Evolutionary conservation across 805 yeast species (phyloP).

Genomic region (Jamesozyma hellenica): DNA sequence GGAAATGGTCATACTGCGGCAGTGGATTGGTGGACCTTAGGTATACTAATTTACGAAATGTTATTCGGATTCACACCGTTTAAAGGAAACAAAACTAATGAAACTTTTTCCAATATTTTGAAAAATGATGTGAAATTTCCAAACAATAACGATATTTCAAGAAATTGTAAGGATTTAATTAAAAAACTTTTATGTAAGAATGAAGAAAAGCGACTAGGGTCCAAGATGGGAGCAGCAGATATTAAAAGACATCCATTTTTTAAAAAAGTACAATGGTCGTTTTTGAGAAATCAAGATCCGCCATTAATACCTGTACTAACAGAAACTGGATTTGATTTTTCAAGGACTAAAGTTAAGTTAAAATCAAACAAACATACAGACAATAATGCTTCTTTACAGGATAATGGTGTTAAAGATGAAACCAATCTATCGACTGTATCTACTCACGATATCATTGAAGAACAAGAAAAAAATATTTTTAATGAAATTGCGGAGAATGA

Average conservation of each 20-base stretch:
- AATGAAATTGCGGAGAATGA: conserved; percentile 27
- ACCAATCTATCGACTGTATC: conserved; percentile 2
- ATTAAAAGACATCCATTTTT: conserved; percentile 85
- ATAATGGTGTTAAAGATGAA: neutral
- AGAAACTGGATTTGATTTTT: conserved; percentile 41
- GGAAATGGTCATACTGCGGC: conserved; percentile 97
- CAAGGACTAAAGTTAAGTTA: conserved; percentile 21
- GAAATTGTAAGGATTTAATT: conserved; percentile 68
- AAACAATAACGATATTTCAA: conserved; percentile 55
- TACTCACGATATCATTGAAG: conserved; percentile 7
- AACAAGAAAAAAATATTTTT: conserved; percentile 23
- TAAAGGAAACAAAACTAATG: conserved; percentile 81
- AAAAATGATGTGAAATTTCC: conserved; percentile 76
- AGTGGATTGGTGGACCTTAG: conserved; percentile 99
- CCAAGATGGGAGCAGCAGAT: conserved; percentile 90
- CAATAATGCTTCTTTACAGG: neutral
- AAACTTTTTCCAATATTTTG: conserved; percentile 79
- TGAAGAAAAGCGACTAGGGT: conserved; percentile 81
- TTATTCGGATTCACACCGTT: conserved; percentile 91
- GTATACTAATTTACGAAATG: conserved; percentile 92
- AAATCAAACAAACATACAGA: conserved; percentile 9
- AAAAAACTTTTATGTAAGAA: conserved; percentile 78
- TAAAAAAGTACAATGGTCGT: conserved; percentile 91
- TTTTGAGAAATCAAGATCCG: conserved; percentile 82
- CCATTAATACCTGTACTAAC: conserved; percentile 86